Conservation (phyloP, 73 alveolate genomes). For the Tetrahymena elliotti region DNA sequence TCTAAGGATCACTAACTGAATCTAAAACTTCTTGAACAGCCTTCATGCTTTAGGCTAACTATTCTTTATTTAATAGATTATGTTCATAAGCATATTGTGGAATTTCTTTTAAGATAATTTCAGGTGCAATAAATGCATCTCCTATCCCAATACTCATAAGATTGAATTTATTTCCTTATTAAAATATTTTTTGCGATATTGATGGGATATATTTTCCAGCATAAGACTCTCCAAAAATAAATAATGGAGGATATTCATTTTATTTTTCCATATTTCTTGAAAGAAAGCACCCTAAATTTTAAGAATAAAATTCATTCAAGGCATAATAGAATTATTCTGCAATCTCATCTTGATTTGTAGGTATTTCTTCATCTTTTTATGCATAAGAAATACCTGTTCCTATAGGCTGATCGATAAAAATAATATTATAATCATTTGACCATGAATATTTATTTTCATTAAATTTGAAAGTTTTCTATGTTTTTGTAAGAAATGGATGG, state of each 20-base stretch:
- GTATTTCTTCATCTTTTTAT: slow-evolving; percentile 9
- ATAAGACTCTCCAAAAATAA: slow-evolving; percentile 35
- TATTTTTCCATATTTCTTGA: neutral
- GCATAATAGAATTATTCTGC: slow-evolving; percentile 19
- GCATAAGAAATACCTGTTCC: slow-evolving; percentile 39
- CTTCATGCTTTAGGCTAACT: neutral
- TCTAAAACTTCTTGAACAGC: slow-evolving; percentile 6
- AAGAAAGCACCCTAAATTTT: slow-evolving; percentile 4
- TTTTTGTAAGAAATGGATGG: too few species aligned
- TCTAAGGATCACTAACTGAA: neutral
- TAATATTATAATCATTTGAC: slow-evolving; percentile 18
- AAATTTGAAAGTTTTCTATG: neutral
- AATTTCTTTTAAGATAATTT: slow-evolving; percentile 3
- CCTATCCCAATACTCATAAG: slow-evolving; percentile 31
- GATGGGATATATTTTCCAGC: slow-evolving; percentile 39
- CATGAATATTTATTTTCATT: slow-evolving; percentile 1
- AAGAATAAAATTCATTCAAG: slow-evolving; percentile 1
- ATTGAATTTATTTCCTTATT: neutral
- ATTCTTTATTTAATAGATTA: neutral
- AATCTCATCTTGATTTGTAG: slow-evolving; percentile 17
- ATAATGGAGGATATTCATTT: slow-evolving; percentile 4
- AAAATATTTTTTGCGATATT: slow-evolving; percentile 5
- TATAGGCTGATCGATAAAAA: slow-evolving; percentile 31
- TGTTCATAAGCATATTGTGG: slow-evolving; percentile 16
- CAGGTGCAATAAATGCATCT: slow-evolving; percentile 37